Evolutionary conservation across 345 rosid species (phyloP), one percentile per base, ranked within the genome.

Genomic region (Alliaria petiolata): DNA sequence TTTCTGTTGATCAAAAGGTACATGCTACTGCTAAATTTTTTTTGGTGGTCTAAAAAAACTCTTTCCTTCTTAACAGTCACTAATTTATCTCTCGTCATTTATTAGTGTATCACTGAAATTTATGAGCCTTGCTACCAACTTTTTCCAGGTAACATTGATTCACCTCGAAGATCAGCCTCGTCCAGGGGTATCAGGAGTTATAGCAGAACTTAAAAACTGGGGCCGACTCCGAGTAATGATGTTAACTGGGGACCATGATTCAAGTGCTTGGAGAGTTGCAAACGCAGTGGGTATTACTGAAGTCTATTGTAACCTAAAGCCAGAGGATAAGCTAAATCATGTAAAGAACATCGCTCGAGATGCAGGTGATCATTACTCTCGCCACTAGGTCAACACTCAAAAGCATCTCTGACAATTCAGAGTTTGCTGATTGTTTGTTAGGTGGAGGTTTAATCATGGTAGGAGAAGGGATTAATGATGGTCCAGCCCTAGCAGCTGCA

Each of bases 381-480:
- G 6, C 42, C 69, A 35, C 25, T 14, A 59, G 8, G 57, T 65
- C 40, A 20, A 5, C 26, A 36, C 9, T 59, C 46, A 15, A 6
- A 35, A 39, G 19, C 35, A 59, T 53, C 1, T 15, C 7, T 20
- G n/a, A n/a, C 13, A 62, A 45, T 9, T 53, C 3, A 6, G n/a
- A 57, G 9, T 59, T 49, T 15, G 59, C 65, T 84, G 53, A 20
- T 72, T 44, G 8, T 87, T 40, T 28, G 55, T 62, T 69, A 95
- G 99, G 95, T 19, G 97, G 97, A 47, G 99, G 97, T 64, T 80
- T 91, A 75, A 85, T 89, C 67, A 91, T 89, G 97, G 97, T 91
- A 9, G 96, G 98, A 61, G 97, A 95, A 87, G 99, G 99, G 31
- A 95, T 95, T 56, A 95, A 95, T 76, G 96, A 95, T 77, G 99